phyloP scores from a whole-genome alignment of 495 filamentous ascomycete species.

The Talaromyces borbonicus region DNA sequence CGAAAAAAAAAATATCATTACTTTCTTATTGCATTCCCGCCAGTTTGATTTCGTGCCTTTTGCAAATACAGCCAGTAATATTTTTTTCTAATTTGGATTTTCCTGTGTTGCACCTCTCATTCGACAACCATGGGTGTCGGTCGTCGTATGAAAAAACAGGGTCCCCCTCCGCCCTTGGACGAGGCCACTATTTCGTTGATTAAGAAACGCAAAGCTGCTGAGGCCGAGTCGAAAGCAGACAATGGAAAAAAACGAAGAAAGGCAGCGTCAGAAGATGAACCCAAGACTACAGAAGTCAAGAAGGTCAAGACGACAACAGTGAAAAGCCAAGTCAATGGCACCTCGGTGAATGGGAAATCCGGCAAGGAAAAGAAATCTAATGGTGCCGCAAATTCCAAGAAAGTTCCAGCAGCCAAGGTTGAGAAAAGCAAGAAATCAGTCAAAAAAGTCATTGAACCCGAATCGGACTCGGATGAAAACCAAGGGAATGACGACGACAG shows the following conservation, averaged over 20 bases:
- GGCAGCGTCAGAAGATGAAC: slow-evolving; percentile 25
- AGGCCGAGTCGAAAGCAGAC: slow-evolving; percentile 35
- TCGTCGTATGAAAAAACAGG: slow-evolving; percentile 93
- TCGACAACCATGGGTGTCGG: slow-evolving; percentile 63
- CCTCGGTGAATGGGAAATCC: slow-evolving; percentile 29
- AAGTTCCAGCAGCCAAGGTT: slow-evolving; percentile 17
- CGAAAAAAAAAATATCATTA: slow-evolving; percentile 8
- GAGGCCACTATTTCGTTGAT: slow-evolving; percentile 65
- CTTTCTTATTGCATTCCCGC: neutral
- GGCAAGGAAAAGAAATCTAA: slow-evolving; percentile 19
- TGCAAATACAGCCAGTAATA: slow-evolving; percentile 7
- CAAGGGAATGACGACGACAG: slow-evolving; percentile 22
- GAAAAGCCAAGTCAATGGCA: slow-evolving; percentile 12
- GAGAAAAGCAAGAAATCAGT: slow-evolving; percentile 18
- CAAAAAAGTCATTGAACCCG: slow-evolving; percentile 22
- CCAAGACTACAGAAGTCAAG: slow-evolving; percentile 34
- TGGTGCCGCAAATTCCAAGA: slow-evolving; percentile 8
- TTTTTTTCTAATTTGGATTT: neutral
- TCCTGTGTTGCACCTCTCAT: too few species aligned
- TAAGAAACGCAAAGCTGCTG: slow-evolving; percentile 66
- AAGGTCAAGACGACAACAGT: slow-evolving; percentile 34
- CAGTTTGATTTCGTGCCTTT: neutral
- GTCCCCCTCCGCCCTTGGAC: slow-evolving; percentile 69
- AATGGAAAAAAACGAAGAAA: slow-evolving; percentile 62
- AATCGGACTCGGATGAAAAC: slow-evolving; percentile 29